Evolutionary conservation across 164 flowering plant genomes (phyloP).

Genomic region (Aristolochia californica): DNA sequence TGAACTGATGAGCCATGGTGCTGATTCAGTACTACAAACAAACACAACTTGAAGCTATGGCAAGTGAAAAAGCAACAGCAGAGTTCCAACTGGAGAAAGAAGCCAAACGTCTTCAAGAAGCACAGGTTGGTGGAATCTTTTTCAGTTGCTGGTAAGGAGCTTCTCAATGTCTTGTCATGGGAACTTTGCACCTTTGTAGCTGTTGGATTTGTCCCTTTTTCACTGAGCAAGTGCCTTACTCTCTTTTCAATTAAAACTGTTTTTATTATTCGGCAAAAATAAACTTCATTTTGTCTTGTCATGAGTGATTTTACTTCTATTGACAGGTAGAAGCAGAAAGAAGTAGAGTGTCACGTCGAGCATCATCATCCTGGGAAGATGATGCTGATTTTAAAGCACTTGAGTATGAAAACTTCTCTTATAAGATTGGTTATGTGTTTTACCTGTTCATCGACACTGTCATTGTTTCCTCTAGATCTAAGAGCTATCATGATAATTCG

Average conservation of each 20-base stretch:
- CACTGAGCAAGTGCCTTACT: too few species aligned
- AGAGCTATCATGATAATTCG: too few species aligned
- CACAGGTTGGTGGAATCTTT: conserved; percentile 39
- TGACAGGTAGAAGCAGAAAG: conserved; percentile 84
- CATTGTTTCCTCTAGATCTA: too few species aligned
- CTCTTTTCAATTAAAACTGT: too few species aligned
- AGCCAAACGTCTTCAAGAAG: conserved; percentile 71
- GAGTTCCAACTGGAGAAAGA: conserved; percentile 97
- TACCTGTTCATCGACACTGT: neutral
- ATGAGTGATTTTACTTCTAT: neutral
- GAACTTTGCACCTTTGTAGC: too few species aligned
- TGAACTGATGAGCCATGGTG: neutral
- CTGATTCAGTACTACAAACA: conserved; percentile 39
- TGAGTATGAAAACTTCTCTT: conserved; percentile 45
- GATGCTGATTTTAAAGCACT: conserved; percentile 83
- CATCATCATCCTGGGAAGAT: conserved; percentile 86
- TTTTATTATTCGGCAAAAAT: too few species aligned
- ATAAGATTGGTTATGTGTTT: too few species aligned
- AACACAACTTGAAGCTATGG: conserved; percentile 95
- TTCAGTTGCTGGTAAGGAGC: conserved; percentile 4
- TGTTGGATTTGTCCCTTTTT: too few species aligned
- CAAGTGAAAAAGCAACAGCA: conserved; percentile 96
- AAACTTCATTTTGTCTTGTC: too few species aligned
- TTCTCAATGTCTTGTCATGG: neutral
- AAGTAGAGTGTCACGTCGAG: conserved; percentile 62